Conservation (phyloP, 1,284 basidiomycete genomes). For the Cryptococcus sp. region DNA sequence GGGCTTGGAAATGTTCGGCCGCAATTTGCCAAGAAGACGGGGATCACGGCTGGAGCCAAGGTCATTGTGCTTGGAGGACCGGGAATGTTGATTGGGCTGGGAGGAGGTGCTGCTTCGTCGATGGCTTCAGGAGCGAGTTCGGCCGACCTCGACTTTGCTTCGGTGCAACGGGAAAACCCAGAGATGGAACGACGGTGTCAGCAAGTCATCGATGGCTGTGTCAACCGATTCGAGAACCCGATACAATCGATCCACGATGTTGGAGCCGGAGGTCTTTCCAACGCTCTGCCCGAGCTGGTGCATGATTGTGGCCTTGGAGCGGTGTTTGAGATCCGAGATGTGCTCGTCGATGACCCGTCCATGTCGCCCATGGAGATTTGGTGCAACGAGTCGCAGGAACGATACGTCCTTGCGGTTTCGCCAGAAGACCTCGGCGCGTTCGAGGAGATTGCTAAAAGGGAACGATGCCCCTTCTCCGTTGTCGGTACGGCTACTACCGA, state of each 20-base stretch:
- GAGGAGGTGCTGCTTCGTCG: constrained; percentile 92
- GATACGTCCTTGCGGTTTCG: constrained; percentile 87
- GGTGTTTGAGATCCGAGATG: constrained; percentile 88
- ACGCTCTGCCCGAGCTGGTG: constrained; percentile 93
- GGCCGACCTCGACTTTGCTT: constrained; percentile 92
- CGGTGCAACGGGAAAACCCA: constrained; percentile 94
- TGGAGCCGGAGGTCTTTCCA: constrained; percentile 92
- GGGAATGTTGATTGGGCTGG: constrained; percentile 92
- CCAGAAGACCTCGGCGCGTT: constrained; percentile 58
- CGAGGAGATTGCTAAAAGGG: constrained; percentile 71
- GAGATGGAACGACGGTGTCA: constrained; percentile 98
- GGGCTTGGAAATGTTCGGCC: constrained; percentile 90
- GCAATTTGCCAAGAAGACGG: constrained; percentile 67
- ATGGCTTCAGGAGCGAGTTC: constrained; percentile 81
- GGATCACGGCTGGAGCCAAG: constrained; percentile 70
- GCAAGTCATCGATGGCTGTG: constrained; percentile 92
- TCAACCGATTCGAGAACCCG: constrained; percentile 67
- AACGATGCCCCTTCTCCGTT: constrained; percentile 81
- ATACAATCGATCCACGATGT: constrained; percentile 98
- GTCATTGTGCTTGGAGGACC: constrained; percentile 95
- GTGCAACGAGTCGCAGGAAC: constrained; percentile 99
- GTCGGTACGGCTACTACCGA: constrained; percentile 81
- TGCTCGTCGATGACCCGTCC: constrained; percentile 81
- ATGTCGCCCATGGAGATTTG: constrained; percentile 99
- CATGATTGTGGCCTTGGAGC: constrained; percentile 90